Evolutionary conservation across 495 filamentous ascomycete species (phyloP), one percentile per base, ranked within the genome.

Genomic region (Poronia punctata): DNA sequence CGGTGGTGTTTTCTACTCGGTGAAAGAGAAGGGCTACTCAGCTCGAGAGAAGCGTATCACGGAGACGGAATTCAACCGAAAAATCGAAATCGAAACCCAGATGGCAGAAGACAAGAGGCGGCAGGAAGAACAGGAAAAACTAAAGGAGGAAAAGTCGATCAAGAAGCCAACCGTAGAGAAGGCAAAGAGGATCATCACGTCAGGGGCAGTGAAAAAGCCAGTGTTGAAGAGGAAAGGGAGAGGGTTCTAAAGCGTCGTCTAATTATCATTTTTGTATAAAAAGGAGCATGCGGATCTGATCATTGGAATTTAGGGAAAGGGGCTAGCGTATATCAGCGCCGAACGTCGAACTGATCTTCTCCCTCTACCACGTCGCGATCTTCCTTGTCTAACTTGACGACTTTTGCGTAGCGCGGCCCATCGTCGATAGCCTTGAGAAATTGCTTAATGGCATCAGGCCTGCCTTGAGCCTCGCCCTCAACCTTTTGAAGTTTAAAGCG

Each of bases 1-100:
- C 15, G 93, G 93, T 15, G 93, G 88, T n/a, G 93, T 99, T 17
- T 99, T 97, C 65, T 99, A 97, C 66, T 88, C 83, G 9, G 78
- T 97, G 57, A 96, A 95, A 65, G 90, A 97, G 67, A 99, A 99
- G 60, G 89, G 89, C 9, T 99, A 92, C 59, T 92, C 85, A 11
- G 83, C 86, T 5, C 76, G 86, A 21, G 87, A 97, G 49, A 88
- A 87, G 62, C 76, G 85, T 35, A 79, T 95, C 39, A 93, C 83
- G 3, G 93, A 99, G 65, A 82, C 82, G 18, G 93, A 97, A 63
- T 95, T 95, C 65, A 95, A 90, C 57, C 72, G 80, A 27, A 89
- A 86, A 65, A 92, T 93, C 83, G 92, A 97, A 59, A 87, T 97
- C 48, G 89, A 99, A 64, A 73, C 83, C 3, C 79, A 92, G 62